Evolutionary conservation across 163 green algal species (phyloP), one percentile per base, ranked within the genome.

Genomic region (Chlamydomonas reinhardtii): DNA sequence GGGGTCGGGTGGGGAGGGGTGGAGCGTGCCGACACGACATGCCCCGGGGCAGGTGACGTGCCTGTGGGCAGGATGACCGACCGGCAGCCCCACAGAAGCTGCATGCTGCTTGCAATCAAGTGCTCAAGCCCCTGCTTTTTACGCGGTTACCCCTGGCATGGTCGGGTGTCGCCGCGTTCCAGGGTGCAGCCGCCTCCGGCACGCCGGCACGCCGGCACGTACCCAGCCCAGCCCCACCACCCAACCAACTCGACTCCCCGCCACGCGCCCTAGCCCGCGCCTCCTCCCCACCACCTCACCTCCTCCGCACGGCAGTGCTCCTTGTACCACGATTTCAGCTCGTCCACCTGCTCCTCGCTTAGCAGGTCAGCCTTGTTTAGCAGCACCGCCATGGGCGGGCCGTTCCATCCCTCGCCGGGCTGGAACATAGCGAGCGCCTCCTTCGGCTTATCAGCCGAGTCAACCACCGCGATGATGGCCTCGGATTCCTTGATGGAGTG

Each of bases 341-440:
- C 77, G 65, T 82, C 78, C 43, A 94, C 39, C 74, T 94, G 54
- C 52, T 91, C 73, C 17, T 72, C 35, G 24, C 29, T n/a, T 32
- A 98, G 76, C 71, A 95, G 77, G 90, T 98, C 96, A 0, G 91
- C 72, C 82, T 98, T 98, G 89, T 98, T 98, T 15, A 98, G 91
- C 82, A 98, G 89, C 61, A 98, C 91, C 6, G 89, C 91, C 92
- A 97, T 95, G 35, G 95, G 95, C 0, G 93, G 95, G 0, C 93
- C 94, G 54, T 52, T 86, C 93, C 93, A 96, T 79, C 90, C 74
- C 24, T 88, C 61, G 4, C 93, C 92, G 1, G 94, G 94, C 89
- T 96, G 92, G 66, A 97, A 93, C 93, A 97, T 96, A 1, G 85
- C 82, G 83, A 97, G 90, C 22, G 93, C 92, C 52, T 95, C 91